Percentiles rank a stretch among this genome's conserved stretches.
Evolutionary conservation across 2,329 filamentous ascomycete species (phyloP).

Genomic region (Curvularia lunata): DNA sequence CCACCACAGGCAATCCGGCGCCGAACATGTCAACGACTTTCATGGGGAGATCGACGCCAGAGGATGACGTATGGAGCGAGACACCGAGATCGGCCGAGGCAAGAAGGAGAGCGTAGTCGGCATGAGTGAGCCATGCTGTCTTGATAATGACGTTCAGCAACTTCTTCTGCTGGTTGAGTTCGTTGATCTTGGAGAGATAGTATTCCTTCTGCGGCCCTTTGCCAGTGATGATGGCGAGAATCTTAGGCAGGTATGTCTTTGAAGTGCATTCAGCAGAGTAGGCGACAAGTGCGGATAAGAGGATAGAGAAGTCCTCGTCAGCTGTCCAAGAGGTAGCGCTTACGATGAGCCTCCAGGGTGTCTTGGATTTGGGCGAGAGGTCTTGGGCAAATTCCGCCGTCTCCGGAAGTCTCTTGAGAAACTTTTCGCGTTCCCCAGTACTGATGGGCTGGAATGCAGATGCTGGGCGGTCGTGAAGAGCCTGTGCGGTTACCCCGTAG

Average conservation of each 20-base stretch:
- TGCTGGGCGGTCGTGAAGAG: constrained; percentile 76
- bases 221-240: constrained; percentile 93
- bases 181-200: constrained; percentile 71
- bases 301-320: constrained; percentile 90
- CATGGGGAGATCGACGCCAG: constrained; percentile 96
- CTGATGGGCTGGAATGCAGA: constrained; percentile 77
- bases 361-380: constrained; percentile 57
- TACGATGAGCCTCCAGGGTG: constrained; percentile 73
- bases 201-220: constrained; percentile 83
- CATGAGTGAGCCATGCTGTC: constrained; percentile 83
- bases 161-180: constrained; percentile 66
- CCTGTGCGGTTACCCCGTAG: constrained; percentile 68
- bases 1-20: constrained; percentile 85
- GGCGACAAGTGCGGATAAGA: constrained; percentile 79
- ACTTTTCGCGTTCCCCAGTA: constrained; percentile 52
- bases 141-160: constrained; percentile 73
- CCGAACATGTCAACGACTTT: constrained; percentile 99
- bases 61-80: constrained; percentile 90
- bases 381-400: constrained; percentile 65
- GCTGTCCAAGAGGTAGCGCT: constrained; percentile 97
- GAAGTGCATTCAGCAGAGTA: constrained; percentile 67
- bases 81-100: constrained; percentile 87
- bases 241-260: constrained; percentile 61
- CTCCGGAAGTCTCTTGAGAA: constrained; percentile 70
- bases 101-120: constrained; percentile 84